Evolutionary conservation across 2,329 filamentous ascomycete species (phyloP).

Genomic region (Colletotrichum tropicicola): DNA sequence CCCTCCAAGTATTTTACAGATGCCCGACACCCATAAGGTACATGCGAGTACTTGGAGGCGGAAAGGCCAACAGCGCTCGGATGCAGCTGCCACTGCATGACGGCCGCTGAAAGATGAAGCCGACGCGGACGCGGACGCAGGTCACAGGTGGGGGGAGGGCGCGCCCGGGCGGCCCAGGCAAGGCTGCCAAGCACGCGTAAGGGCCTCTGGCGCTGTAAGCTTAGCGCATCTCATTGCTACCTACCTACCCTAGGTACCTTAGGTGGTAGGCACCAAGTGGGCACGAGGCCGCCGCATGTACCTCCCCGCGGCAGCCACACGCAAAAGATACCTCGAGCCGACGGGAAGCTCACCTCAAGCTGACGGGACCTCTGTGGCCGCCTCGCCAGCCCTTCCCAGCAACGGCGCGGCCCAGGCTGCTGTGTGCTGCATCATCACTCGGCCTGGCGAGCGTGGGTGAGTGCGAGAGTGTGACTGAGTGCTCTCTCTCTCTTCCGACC

Average conservation of each 20-base stretch:
- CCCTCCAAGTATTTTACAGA: no score
- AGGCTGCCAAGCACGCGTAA: constrained; percentile 26
- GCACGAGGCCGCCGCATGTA: background rate
- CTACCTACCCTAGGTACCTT: background rate
- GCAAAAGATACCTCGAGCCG: background rate
- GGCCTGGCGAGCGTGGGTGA: background rate
- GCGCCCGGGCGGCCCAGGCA: background rate
- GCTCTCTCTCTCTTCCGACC: background rate
- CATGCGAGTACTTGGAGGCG: no score
- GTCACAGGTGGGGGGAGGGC: background rate
- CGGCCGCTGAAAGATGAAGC: no score
- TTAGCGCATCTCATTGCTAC: background rate
- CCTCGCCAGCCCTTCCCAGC: constrained; percentile 15
- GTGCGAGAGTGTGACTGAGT: background rate
- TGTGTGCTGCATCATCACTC: constrained; percentile 27
- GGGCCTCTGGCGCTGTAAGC: background rate
- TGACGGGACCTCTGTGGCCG: no score
- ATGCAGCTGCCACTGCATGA: no score
- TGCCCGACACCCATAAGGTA: no score
- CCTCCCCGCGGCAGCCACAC: background rate
- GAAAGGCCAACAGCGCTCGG: no score
- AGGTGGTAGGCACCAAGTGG: background rate
- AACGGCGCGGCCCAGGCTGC: constrained; percentile 25
- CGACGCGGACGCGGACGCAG: no score
- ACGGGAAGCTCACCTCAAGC: no score